Conservation (phyloP, 306 rosid species). For the Macrotyloma uniflorum region DNA sequence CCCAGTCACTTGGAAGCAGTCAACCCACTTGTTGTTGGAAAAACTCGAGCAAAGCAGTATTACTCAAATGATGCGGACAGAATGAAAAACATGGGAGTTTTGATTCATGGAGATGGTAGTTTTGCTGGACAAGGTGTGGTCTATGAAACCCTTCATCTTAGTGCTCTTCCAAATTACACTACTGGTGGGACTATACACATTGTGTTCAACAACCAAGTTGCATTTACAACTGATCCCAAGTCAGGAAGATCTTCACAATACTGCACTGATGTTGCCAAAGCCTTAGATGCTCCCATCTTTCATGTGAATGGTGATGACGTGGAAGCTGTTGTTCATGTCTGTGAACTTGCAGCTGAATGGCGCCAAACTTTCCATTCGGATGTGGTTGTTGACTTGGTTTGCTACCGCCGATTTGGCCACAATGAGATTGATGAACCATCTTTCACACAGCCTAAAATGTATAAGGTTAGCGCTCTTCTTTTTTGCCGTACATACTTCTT, state of each 20-base stretch:
- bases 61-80: conserved; percentile 72
- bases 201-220: conserved; percentile 90
- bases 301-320: conserved; percentile 88
- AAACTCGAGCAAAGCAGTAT: conserved; percentile 92
- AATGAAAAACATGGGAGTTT: conserved; percentile 78
- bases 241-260: conserved; percentile 87
- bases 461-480: conserved; percentile 59
- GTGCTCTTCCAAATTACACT: conserved; percentile 90
- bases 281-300: conserved; percentile 83
- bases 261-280: conserved; percentile 94
- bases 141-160: conserved; percentile 92
- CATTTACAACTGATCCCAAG: conserved; percentile 91
- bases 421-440: conserved; percentile 96
- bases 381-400: conserved; percentile 86
- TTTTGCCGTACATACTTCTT: conserved; percentile 2
- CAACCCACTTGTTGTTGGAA: conserved; percentile 86
- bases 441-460: conserved; percentile 96
- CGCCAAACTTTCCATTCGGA: conserved; percentile 90
- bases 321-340: conserved; percentile 82
- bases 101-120: conserved; percentile 98
- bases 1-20: conserved; percentile 99
- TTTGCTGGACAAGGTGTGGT: conserved; percentile 99
- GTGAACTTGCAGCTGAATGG: conserved; percentile 94
- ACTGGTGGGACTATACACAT: conserved; percentile 97
- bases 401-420: conserved; percentile 92